Evolutionary conservation across 305 asterid species (phyloP).

Genomic region (Fraxinus latifolia): DNA sequence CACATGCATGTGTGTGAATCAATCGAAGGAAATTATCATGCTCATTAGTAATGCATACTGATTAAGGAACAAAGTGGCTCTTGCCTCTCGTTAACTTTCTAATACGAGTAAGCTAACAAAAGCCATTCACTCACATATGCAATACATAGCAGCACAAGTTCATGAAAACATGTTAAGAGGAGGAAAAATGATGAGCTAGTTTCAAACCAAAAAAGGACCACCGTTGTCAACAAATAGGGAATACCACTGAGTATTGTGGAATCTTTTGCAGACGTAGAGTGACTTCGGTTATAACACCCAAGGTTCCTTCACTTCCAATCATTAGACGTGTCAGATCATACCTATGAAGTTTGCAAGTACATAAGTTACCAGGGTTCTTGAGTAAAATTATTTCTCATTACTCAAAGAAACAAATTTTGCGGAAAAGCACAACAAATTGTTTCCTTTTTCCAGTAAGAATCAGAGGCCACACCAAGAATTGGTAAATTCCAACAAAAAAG

Average conservation of each 20-base stretch:
- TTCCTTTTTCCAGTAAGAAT: not conserved
- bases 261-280: constrained; percentile 91
- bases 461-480: not conserved
- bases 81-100: not conserved
- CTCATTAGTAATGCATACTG: not conserved
- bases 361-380: not conserved
- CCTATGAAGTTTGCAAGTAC: constrained; percentile 38
- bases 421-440: not conserved
- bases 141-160: not conserved
- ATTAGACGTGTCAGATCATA: constrained; percentile 88
- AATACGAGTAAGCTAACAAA: not conserved
- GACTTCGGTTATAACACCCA: constrained; percentile 92
- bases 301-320: constrained; percentile 97
- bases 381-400: not conserved
- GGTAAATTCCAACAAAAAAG: not conserved
- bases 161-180: not conserved
- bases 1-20: not conserved
- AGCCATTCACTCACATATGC: not conserved
- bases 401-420: not conserved
- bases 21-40: not conserved
- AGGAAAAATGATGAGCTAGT: not conserved
- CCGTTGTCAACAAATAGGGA: constrained; percentile 14
- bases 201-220: constrained; percentile 17
- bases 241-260: constrained; percentile 84
- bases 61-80: not conserved